These are phyloP conservation scores for Geotrichum siamense DNA, from an alignment of 1,139 yeast genomes.

Conservation along the genomic window DNA sequence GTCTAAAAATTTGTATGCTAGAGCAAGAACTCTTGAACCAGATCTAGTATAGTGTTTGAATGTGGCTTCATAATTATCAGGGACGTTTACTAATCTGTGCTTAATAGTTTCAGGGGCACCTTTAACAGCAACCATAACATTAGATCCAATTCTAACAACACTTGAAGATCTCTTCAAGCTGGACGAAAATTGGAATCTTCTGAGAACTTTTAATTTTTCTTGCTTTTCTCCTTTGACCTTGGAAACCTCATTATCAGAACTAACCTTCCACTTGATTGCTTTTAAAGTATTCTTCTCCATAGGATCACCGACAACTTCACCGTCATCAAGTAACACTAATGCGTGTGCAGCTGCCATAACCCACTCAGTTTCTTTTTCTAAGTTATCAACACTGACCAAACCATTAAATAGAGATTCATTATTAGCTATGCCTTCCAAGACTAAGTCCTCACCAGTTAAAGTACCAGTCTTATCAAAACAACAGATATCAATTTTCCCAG, in stretches of 20 bases:
- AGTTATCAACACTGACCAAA: constrained; percentile 49
- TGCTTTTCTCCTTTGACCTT: constrained; percentile 23
- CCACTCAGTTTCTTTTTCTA: constrained; percentile 60
- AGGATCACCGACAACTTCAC: constrained; percentile 97
- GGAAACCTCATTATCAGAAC: constrained; percentile 49
- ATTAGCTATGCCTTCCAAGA: constrained; percentile 95
- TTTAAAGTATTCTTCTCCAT: constrained; percentile 95
- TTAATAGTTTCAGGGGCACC: constrained; percentile 99
- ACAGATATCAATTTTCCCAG: constrained; percentile 97
- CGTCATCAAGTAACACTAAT: constrained; percentile 84
- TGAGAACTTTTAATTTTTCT: constrained; percentile 58
- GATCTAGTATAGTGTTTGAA: constrained; percentile 88
- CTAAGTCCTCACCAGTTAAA: constrained; percentile 91
- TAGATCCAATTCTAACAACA: constrained; percentile 52
- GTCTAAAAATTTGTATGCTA: constrained; percentile 74
- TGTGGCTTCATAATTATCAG: constrained; percentile 73
- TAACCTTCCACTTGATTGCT: constrained; percentile 82
- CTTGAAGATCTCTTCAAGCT: constrained; percentile 93
- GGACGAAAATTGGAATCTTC: constrained; percentile 96
- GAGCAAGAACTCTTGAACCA: constrained; percentile 93
- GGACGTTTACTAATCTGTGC: constrained; percentile 63
- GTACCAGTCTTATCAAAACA: constrained; percentile 99
- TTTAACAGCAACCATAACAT: constrained; percentile 78
- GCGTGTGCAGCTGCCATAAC: constrained; percentile 97
- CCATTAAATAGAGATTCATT: constrained; percentile 49